A percentile compares a stretch with the other conserved stretches of the same genome.
Evolutionary conservation across 208 protist species (phyloP).

Genomic region (Trichomonas vaginalis): DNA sequence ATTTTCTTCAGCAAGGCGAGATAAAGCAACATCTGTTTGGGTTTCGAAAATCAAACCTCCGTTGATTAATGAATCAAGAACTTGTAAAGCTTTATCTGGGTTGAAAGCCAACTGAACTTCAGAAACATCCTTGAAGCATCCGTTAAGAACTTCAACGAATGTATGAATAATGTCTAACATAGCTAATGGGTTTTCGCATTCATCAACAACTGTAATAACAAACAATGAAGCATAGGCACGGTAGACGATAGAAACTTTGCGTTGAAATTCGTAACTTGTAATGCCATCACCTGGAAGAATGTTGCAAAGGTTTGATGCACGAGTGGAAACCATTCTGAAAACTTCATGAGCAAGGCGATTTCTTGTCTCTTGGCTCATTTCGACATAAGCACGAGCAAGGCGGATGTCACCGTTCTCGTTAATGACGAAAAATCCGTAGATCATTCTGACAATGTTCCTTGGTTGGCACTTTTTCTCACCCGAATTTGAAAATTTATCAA

Average conservation of each 20-base stretch:
- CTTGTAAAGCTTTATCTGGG: not conserved
- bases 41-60: not conserved
- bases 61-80: not conserved
- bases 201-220: not conserved
- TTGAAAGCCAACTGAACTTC: conserved; percentile 2
- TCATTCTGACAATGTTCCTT: too few species aligned
- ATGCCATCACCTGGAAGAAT: not conserved
- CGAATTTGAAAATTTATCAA: too few species aligned
- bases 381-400: not conserved
- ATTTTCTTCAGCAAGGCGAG: not conserved
- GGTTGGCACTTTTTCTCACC: too few species aligned
- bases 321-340: not conserved
- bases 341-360: not conserved
- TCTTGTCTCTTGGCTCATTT: conserved; percentile 8
- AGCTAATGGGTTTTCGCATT: not conserved
- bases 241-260: not conserved
- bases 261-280: not conserved
- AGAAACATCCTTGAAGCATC: conserved; percentile 12
- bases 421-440: not conserved
- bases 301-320: not conserved
- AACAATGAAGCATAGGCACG: not conserved
- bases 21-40: not conserved
- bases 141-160: conserved; percentile 10
- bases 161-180: not conserved
- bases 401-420: not conserved